Evolutionary conservation across 2,329 filamentous ascomycete species (phyloP).

Genomic region (Pseudogymnoascus destructans): DNA sequence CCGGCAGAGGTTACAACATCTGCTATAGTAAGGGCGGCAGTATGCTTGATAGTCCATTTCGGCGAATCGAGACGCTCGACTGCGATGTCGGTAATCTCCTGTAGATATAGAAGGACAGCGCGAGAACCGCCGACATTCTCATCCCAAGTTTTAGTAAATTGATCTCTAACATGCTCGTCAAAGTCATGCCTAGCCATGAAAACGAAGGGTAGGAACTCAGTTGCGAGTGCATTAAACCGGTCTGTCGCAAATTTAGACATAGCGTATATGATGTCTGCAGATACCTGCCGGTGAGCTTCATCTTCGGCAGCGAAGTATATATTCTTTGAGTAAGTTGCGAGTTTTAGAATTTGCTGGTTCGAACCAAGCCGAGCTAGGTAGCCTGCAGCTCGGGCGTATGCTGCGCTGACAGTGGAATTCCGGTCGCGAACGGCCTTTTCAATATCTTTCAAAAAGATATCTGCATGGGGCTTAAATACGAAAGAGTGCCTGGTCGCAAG

Average conservation of each 20-base stretch:
- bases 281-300: constrained; percentile 56
- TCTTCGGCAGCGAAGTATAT: constrained; percentile 77
- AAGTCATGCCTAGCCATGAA: constrained; percentile 81
- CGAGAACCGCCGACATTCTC: constrained; percentile 80
- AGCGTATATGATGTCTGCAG: constrained; percentile 71
- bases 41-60: constrained; percentile 85
- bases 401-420: constrained; percentile 85
- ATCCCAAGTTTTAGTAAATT: constrained; percentile 77
- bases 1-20: constrained; percentile 57
- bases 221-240: constrained; percentile 65
- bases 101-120: constrained; percentile 69
- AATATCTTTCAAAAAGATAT: constrained; percentile 62
- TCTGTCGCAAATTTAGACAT: constrained; percentile 81
- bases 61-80: constrained; percentile 59
- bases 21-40: constrained; percentile 67
- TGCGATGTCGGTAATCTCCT: constrained; percentile 63
- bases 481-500: constrained; percentile 68
- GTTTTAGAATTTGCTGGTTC: constrained; percentile 36
- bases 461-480: constrained; percentile 62
- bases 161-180: constrained; percentile 63
- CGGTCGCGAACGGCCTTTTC: constrained; percentile 76
- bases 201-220: constrained; percentile 67
- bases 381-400: constrained; percentile 75
- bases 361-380: constrained; percentile 59
- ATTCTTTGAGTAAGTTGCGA: constrained; percentile 42